Base-by-base conservation (phyloP, 257 asterid genomes). In the Linaria vulgaris region DNA sequence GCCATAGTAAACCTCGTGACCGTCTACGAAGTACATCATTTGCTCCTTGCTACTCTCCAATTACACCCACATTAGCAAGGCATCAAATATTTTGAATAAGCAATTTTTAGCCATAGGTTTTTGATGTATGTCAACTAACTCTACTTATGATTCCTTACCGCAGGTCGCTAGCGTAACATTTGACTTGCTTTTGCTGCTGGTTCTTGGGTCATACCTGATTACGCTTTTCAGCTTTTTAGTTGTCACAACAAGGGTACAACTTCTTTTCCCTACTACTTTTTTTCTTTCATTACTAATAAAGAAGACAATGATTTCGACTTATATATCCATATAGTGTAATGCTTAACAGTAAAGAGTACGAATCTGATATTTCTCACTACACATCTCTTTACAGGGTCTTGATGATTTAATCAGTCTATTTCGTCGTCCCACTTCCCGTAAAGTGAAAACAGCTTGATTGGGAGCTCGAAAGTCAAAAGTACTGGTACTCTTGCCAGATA, bases 101-200 rank as follows among this genome's bases (percentile, higher is more conserved):
- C 24, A 43, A 19, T 16, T 31, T 47, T 65, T n/a, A 31, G 20
- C 43, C 22, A 50, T 44, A 38, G 52, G 48, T 27, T 38, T 1
- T 9, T 24, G 30, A 16, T 38, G 20, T 38, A n/a, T 58, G 20
- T 56, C 46, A 27, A 31, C n/a, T 31, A 37, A 65, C 30, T 5
- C 59, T 39, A 58, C 41, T 21, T 41, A 9, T 54, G 44, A 49
- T 24, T 13, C 66, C 23, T 62, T 21, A 25, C 55, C 76, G 74
- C 94, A 91, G 98, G 95, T 91, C 38, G 95, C 88, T 14, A 91
- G 98, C 20, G 95, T 91, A 75, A 86, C 95, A 20, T 86, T 84
- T 48, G 98, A 91, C 81, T 77, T 91, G 82, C 95, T 91, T 69
- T 67, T 91, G 88, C 77, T 91, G 41, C 86, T 91, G 45, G 88